These are phyloP conservation scores for Candida awuae DNA, from an alignment of 805 yeast genomes.

Conservation along the genomic window DNA sequence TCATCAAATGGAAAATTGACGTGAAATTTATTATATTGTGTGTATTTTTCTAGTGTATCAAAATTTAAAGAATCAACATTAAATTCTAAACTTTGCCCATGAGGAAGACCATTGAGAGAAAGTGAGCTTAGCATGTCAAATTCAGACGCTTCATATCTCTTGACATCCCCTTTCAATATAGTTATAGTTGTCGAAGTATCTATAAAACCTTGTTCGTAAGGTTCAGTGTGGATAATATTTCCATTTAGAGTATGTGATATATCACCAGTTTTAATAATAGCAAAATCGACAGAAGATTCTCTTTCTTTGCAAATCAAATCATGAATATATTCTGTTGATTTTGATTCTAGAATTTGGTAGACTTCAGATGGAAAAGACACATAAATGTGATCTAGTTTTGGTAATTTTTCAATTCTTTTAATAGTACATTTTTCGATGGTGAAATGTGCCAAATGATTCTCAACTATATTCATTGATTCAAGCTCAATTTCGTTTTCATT, in stretches of 20 bases:
- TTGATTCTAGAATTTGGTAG: constrained; percentile 35
- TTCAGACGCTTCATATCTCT: not conserved
- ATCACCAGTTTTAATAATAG: constrained; percentile 36
- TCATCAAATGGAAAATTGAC: constrained; percentile 33
- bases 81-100: not conserved
- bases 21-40: constrained; percentile 13
- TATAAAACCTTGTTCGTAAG: constrained; percentile 60
- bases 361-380: constrained; percentile 39
- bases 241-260: constrained; percentile 39
- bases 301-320: constrained; percentile 30
- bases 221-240: constrained; percentile 55
- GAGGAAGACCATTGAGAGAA: not conserved
- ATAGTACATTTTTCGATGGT: constrained; percentile 36
- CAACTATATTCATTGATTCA: constrained; percentile 32
- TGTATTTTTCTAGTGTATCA: constrained; percentile 13
- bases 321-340: constrained; percentile 28
- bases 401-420: constrained; percentile 25
- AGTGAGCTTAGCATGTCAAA: too few relatives aligned
- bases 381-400: constrained; percentile 32
- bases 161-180: constrained; percentile 32
- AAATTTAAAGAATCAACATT: constrained; percentile 1
- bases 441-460: constrained; percentile 31
- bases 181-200: constrained; percentile 42
- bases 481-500: constrained; percentile 29
- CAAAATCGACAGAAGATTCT: constrained; percentile 17